These are phyloP conservation scores for Phtheirospermum japonicum DNA, from an alignment of 257 asterid species.

Conservation along the genomic window DNA sequence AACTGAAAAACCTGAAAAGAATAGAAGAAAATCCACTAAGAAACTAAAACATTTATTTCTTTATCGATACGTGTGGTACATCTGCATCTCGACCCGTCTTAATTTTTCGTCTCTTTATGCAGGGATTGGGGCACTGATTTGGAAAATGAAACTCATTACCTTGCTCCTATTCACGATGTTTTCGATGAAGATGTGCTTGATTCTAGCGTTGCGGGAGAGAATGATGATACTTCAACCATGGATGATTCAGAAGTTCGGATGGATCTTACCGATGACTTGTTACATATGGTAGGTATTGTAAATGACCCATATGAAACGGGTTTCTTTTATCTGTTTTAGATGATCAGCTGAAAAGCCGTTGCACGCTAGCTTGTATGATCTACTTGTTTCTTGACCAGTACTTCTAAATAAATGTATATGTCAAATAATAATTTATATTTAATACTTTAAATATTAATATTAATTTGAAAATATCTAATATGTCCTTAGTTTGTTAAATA, in stretches of 20 bases:
- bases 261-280: constrained; percentile 97
- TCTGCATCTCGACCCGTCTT: neutral
- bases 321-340: neutral
- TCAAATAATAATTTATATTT: too few relatives aligned
- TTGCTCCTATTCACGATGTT: constrained; percentile 31
- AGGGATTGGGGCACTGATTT: constrained; percentile 70
- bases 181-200: constrained; percentile 34
- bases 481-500: too few relatives aligned
- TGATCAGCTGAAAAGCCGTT: too few relatives aligned
- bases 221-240: constrained; percentile 30
- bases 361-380: too few relatives aligned
- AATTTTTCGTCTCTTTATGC: constrained; percentile 26
- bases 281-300: constrained; percentile 71
- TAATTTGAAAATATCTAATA: too few relatives aligned
- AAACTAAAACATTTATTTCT: neutral
- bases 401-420: too few relatives aligned
- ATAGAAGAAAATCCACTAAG: neutral
- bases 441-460: too few relatives aligned
- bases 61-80: neutral
- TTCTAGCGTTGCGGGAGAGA: constrained; percentile 31
- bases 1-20: neutral
- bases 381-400: too few relatives aligned
- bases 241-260: constrained; percentile 72
- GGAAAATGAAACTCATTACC: constrained; percentile 40
- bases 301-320: neutral